A percentile compares a stretch with the other conserved stretches of the same genome.
These are phyloP conservation scores for Fennellomyces sp. DNA, from an alignment of 371 early-diverging fungal genomes.

Conservation along the genomic window DNA sequence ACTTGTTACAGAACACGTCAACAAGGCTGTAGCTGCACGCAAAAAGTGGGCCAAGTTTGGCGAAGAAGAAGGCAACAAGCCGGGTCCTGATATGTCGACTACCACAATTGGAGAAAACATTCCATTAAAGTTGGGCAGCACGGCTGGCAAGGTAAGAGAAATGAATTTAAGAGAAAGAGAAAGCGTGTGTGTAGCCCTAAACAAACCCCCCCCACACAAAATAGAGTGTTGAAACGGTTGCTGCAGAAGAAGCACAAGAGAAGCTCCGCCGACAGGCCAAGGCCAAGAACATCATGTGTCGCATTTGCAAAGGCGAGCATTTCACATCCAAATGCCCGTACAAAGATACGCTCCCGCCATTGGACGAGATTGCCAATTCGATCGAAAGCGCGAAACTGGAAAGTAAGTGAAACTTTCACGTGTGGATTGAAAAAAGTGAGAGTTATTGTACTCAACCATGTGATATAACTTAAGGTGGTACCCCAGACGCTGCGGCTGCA, in stretches of 20 bases:
- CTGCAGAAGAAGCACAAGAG: conserved; percentile 60
- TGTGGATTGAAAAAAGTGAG: neutral
- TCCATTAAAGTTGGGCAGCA: conserved; percentile 81
- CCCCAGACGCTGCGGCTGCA: conserved; percentile 18
- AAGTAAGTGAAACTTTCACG: conserved; percentile 7
- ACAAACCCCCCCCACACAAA: no score
- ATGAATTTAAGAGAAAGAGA: neutral
- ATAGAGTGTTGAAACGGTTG: conserved; percentile 43
- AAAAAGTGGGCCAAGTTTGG: conserved; percentile 90
- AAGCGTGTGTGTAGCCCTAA: neutral
- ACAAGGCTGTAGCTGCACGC: conserved; percentile 89
- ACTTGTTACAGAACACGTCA: conserved; percentile 81
- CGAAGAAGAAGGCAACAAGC: conserved; percentile 68
- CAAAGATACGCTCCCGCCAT: conserved; percentile 89
- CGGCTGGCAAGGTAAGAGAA: conserved; percentile 45
- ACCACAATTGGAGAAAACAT: conserved; percentile 92
- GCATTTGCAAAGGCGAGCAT: conserved; percentile 96
- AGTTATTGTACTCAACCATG: neutral
- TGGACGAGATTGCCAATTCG: conserved; percentile 60
- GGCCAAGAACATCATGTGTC: conserved; percentile 89
- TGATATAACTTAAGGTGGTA: neutral
- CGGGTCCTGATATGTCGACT: conserved; percentile 89
- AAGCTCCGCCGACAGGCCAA: conserved; percentile 51
- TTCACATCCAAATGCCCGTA: conserved; percentile 97
- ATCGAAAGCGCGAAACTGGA: conserved; percentile 49